These are phyloP conservation scores for Cercospora sp. DNA, from an alignment of 2,329 filamentous ascomycete genomes.

Conservation along the genomic window DNA sequence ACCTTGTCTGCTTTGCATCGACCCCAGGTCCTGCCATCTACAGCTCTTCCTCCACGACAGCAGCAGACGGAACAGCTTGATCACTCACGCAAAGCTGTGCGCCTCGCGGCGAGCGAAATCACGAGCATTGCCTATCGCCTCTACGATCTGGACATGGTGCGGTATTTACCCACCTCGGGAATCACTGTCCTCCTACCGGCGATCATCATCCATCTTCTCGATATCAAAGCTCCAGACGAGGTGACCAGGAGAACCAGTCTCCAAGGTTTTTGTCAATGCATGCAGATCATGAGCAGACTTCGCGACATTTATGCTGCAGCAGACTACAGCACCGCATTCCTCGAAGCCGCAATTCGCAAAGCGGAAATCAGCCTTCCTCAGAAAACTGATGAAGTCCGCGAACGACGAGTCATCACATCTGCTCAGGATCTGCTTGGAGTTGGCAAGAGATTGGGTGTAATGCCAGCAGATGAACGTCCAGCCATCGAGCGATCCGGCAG, in stretches of 20 bases:
- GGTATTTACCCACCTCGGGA: conserved; percentile 81
- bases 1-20: conserved; percentile 88
- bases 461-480: conserved; percentile 11
- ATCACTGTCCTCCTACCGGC: conserved; percentile 89
- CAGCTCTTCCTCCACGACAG: conserved; percentile 41
- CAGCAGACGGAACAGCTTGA: conserved; percentile 72
- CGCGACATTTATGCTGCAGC: conserved; percentile 89
- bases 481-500: conserved; percentile 12
- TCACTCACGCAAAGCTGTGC: conserved; percentile 77
- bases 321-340: conserved; percentile 92
- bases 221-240: conserved; percentile 80
- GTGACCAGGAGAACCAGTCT: conserved; percentile 71
- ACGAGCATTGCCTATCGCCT: conserved; percentile 80
- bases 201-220: conserved; percentile 89
- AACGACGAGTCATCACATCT: conserved; percentile 41
- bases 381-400: conserved; percentile 35
- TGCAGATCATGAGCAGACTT: conserved; percentile 84
- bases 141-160: conserved; percentile 69
- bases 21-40: conserved; percentile 81
- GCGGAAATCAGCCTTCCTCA: conserved; percentile 70
- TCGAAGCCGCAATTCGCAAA: conserved; percentile 88
- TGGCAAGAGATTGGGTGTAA: conserved; percentile 43
- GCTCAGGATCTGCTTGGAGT: conserved; percentile 51
- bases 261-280: conserved; percentile 84
- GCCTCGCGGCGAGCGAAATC: conserved; percentile 79